Evolutionary conservation across 2,329 filamentous ascomycete genomes (phyloP).

Genomic region (Sarocladiaceae sp.): DNA sequence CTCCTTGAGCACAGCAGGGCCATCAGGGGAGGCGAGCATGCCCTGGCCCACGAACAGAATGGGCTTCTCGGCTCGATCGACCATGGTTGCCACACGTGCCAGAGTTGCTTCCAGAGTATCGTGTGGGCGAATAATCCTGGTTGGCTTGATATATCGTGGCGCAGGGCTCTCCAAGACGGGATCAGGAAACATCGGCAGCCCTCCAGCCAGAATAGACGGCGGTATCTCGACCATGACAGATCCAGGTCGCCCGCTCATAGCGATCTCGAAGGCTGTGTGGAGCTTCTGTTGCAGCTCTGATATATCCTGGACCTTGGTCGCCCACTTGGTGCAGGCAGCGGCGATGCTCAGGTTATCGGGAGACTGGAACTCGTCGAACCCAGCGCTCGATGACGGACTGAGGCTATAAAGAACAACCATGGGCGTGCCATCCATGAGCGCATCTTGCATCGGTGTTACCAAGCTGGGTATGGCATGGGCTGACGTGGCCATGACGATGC

Average conservation of each 20-base stretch:
- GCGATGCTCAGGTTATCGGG: not conserved
- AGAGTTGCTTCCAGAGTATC: not conserved
- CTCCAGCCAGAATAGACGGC: not conserved
- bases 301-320: not conserved
- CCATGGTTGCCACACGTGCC: not conserved
- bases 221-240: not conserved
- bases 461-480: not conserved
- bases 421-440: not conserved
- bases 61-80: conserved; percentile 3
- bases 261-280: not conserved
- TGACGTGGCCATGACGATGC: not conserved
- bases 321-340: not conserved
- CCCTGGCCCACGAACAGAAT: conserved; percentile 87
- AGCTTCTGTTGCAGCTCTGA: not conserved
- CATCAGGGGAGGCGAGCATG: conserved; percentile 69
- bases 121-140: not conserved
- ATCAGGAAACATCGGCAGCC: not conserved
- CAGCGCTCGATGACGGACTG: not conserved
- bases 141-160: not conserved
- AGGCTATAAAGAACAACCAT: not conserved
- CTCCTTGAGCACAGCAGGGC: conserved; percentile 70
- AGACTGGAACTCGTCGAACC: not conserved
- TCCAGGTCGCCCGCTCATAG: not conserved
- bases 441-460: not conserved
- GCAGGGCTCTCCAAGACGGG: not conserved